Evolutionary conservation across 208 protist species (phyloP).

Genomic region (Giardia muris): DNA sequence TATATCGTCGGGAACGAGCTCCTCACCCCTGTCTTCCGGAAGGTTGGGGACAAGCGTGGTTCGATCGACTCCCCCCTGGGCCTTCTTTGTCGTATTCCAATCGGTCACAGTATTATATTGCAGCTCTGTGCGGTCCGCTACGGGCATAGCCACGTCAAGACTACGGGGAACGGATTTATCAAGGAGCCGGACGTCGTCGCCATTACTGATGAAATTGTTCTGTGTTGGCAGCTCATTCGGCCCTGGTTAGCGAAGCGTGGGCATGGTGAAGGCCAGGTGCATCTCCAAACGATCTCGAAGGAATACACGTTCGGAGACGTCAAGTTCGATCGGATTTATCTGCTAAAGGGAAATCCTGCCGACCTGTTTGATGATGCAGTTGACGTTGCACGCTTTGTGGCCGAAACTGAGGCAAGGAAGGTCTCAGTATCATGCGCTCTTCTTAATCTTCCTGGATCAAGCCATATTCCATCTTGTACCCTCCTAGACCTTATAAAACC

Average conservation of each 20-base stretch:
- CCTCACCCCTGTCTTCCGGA: background rate
- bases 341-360: background rate
- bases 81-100: background rate
- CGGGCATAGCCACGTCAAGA: too few relatives aligned
- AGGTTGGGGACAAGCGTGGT: background rate
- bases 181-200: background rate
- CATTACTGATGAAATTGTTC: background rate
- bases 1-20: background rate
- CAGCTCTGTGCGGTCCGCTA: background rate
- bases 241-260: too few relatives aligned
- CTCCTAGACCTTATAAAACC: background rate
- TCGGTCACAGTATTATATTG: background rate
- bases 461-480: background rate
- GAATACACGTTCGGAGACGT: background rate
- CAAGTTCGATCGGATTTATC: background rate
- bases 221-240: background rate
- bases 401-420: background rate
- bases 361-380: background rate
- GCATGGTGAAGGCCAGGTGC: background rate
- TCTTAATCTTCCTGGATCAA: background rate
- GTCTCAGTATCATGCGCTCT: background rate
- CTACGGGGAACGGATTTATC: background rate
- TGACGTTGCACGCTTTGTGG: background rate
- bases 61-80: background rate
- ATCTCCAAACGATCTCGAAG: background rate